Base-by-base conservation (phyloP, 2,329 filamentous ascomycete genomes). In the Penicillium frequentans region DNA sequence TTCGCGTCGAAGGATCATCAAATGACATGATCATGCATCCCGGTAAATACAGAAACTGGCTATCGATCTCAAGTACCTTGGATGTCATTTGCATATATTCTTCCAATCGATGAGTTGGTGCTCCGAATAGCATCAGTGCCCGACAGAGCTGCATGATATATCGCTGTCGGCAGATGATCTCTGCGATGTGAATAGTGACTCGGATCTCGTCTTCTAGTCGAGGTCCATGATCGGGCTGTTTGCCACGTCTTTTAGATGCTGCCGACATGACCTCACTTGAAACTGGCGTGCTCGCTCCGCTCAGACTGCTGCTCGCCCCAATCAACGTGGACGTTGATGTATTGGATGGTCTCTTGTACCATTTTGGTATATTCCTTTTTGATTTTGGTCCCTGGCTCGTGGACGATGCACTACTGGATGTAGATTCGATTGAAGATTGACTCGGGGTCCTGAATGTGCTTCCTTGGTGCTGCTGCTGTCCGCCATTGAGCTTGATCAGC, bases 11-110 rank as follows among this genome's bases (percentile, higher is more conserved):
- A 1, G 70, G 65, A 59, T 79, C 77, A 56, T 86, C 91, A 68
- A 96, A 96, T 2, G 64, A 63, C 62, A 67, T 67, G n/a, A 67
- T 57, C 64, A 67, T 67, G 43, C 64, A 67, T 3, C 64, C 90
- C 90, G 70, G 96, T 26, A 96, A 84, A 71, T 96, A 96, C 14
- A 96, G 77, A 65, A 95, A 96, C 68, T 96, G 91, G 10, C 88
- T 89, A 63, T 96, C 90, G 24, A 96, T 92, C 73, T 92, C 90
- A 31, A 96, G 82, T 1, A 95, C 90, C 19, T 90, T 84, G 1
- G 92, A 87, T 5, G 90, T 91, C 89, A 93, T 96, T 61, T 84
- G 87, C 84, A 96, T 87, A 73, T 96, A 96, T 70, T 96, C 78
- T 75, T 96, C 93, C 16, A 96, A 80, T 23, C 93, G 86, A 76